phyloP scores from a whole-genome alignment of 2,329 filamentous ascomycete genomes.

The Bretziella fagacearum region DNA sequence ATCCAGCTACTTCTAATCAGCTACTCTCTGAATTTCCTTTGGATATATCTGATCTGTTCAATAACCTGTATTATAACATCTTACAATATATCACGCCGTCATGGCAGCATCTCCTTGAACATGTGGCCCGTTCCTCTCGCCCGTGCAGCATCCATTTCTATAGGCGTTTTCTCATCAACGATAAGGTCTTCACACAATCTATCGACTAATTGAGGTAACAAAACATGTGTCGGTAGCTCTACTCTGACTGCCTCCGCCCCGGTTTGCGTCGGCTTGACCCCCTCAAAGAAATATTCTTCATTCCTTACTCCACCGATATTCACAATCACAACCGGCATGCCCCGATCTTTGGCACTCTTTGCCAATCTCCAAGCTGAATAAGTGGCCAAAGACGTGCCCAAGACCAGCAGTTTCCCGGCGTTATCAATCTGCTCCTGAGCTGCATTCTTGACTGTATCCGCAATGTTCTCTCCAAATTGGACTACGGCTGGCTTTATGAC shows the following conservation, averaged over 20 bases:
- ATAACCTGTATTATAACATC: conserved; percentile 2
- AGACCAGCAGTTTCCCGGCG: conserved; percentile 55
- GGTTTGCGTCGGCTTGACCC: conserved; percentile 33
- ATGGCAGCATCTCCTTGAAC: conserved; percentile 47
- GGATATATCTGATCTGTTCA: background rate
- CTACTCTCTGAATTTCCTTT: background rate
- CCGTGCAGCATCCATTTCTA: conserved; percentile 14
- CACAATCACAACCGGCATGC: conserved; percentile 72
- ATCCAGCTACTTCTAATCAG: conserved; percentile 34
- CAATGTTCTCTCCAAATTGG: conserved; percentile 92
- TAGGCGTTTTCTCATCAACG: background rate
- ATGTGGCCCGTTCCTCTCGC: conserved; percentile 18
- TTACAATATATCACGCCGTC: conserved; percentile 11
- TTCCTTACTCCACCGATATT: conserved; percentile 75
- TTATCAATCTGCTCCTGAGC: conserved; percentile 69
- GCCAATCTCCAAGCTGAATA: conserved; percentile 89
- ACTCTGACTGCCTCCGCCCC: conserved; percentile 38
- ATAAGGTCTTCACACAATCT: conserved; percentile 22
- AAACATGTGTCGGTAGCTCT: conserved; percentile 38
- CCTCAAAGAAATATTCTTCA: conserved; percentile 53
- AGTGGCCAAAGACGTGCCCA: conserved; percentile 83
- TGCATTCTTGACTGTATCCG: conserved; percentile 46
- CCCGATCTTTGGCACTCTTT: conserved; percentile 62
- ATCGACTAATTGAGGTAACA: conserved; percentile 40
- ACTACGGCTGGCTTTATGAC: conserved; percentile 84